Conservation (phyloP, 176 grass and related monocot species). For the barley (Hordeum vulgare) region DNA sequence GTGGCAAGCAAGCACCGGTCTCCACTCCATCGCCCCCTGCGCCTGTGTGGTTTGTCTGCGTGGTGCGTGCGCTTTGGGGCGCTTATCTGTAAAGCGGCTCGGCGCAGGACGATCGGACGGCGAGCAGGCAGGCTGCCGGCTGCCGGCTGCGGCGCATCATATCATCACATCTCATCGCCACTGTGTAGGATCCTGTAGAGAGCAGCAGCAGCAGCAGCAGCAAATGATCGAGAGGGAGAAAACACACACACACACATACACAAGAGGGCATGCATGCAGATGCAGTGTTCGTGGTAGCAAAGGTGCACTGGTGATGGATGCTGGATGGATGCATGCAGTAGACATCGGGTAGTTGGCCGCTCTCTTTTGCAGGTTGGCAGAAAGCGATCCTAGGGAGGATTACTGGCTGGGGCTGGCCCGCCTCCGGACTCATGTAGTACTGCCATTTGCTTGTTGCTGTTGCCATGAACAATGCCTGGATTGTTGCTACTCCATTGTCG, state of each 20-base stretch:
- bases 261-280: background rate
- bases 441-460: background rate
- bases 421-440: background rate
- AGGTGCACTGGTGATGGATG: background rate
- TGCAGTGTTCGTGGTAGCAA: background rate
- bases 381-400: background rate
- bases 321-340: conserved; percentile 18
- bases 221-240: conserved; percentile 31
- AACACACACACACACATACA: background rate
- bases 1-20: background rate
- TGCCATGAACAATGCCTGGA: background rate
- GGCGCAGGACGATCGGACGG: background rate
- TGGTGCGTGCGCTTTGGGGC: background rate
- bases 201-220: background rate
- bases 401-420: conserved; percentile 16
- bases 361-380: conserved; percentile 29
- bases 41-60: background rate
- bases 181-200: conserved; percentile 9
- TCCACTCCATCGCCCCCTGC: background rate
- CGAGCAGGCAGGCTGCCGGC: background rate
- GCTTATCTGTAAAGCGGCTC: background rate
- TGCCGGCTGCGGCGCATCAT: conserved; percentile 2
- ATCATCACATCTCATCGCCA: background rate
- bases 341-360: background rate
- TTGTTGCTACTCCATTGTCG: background rate